Base-by-base conservation (phyloP, 768 basidiomycete species). In the Strobilomyces confusus region DNA sequence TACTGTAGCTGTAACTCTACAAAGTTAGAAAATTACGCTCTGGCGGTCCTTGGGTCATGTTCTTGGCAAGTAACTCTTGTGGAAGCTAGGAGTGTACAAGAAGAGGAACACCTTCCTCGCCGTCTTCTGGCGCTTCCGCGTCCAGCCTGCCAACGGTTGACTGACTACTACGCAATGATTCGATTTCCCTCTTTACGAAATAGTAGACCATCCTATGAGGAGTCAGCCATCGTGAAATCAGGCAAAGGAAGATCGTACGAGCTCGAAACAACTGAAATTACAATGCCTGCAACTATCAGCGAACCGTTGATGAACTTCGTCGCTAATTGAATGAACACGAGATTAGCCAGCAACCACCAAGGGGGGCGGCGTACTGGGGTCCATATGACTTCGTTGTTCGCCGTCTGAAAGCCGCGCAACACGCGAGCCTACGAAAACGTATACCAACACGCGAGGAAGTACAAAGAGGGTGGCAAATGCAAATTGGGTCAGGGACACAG, bases 391-490 rank as follows among this genome's bases (percentile, higher is more conserved):
- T 42, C 91, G 79, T 55, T 84, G 81, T 59, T 86, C 78, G 33
- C 87, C 88, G 60, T 93, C 91, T 11, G 90, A 86, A 15, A 93
- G 72, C 12, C 74, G 74, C 37, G 87, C 87, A 40, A 92, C 80
- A 25, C 81, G 81, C 2, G 86, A 85, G 3, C 91, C 92, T 47
- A 92, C 82, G 69, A 92, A 91, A 14, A 86, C 82, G 54, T 87
- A 81, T 25, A 93, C 73, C 30, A 85, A 67, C 6, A 87, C 72
- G 64, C 85, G 92, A 22, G 92, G 91, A 41, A 83, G 80, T 9
- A 83, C 74, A 63, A 82, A 83, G 42, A 79, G 68, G 5, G 89
- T 93, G 7, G 92, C 92, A 9, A 83, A 63, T 44, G 82, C 70
- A 63, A 93, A 93, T 71, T 92, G 89, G 75, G 79, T 81, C 4